Evolutionary conservation across 2,329 filamentous ascomycete genomes (phyloP).

Genomic region (Penicillium corylophilum): DNA sequence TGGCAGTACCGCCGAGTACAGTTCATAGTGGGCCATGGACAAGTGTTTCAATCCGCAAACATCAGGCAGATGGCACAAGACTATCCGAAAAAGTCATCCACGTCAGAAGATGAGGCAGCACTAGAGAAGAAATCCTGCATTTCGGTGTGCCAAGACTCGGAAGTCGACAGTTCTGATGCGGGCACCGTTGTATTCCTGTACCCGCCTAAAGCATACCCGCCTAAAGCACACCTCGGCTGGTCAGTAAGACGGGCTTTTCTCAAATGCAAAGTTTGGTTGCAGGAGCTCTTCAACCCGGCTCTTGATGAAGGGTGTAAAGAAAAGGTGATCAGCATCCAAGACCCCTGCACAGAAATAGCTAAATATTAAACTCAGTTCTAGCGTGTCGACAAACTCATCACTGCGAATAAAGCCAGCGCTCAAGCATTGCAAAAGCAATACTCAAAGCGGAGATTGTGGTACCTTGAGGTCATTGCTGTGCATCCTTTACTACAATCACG

Average conservation of each 20-base stretch:
- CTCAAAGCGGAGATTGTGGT: conserved; percentile 17
- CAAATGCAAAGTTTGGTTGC: conserved; percentile 16
- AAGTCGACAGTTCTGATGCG: conserved; percentile 3
- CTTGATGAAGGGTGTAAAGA: conserved; percentile 12
- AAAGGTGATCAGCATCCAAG: conserved; percentile 11
- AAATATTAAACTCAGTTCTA: neutral
- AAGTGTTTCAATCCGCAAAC: conserved; percentile 17
- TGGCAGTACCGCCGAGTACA: conserved; percentile 29
- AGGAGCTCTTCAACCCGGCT: conserved; percentile 13
- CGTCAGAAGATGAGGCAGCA: neutral
- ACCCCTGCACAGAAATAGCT: no score
- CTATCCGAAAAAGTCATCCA: neutral
- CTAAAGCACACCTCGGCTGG: conserved; percentile 13
- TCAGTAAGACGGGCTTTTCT: conserved; percentile 6
- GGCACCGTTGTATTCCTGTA: conserved; percentile 23
- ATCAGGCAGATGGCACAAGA: conserved; percentile 10
- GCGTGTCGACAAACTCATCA: conserved; percentile 16
- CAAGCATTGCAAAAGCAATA: conserved; percentile 3
- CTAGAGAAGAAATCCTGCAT: neutral
- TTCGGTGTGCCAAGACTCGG: neutral
- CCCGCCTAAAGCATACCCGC: conserved; percentile 19
- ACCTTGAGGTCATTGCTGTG: conserved; percentile 28
- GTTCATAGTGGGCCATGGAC: conserved; percentile 17
- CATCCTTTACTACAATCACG: conserved; percentile 27
- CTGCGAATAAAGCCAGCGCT: neutral